These are phyloP conservation scores for Helicocarpus griseus DNA, from an alignment of 2,329 filamentous ascomycete genomes.

Conservation along the genomic window DNA sequence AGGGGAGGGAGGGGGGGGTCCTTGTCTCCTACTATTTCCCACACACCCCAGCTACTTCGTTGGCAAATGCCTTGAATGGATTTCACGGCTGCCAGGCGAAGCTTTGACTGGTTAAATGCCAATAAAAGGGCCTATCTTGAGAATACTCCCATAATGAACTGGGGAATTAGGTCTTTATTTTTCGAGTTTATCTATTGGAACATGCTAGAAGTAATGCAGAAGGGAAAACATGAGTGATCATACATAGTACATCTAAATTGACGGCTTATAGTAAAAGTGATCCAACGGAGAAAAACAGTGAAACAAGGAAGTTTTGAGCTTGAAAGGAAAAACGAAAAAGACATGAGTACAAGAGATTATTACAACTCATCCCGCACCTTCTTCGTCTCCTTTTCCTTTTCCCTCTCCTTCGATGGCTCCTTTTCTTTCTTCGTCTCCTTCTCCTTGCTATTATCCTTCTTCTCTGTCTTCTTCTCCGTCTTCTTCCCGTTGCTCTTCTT, in stretches of 20 bases:
- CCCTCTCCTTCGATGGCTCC: slow-evolving; percentile 22
- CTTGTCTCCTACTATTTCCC: too few species aligned
- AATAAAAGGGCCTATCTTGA: too few species aligned
- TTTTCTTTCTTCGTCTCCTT: slow-evolving; percentile 19
- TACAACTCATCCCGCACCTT: slow-evolving; percentile 13
- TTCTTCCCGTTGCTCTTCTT: slow-evolving; percentile 22
- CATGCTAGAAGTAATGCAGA: too few species aligned
- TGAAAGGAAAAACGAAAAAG: neutral
- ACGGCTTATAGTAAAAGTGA: neutral
- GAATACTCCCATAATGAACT: too few species aligned
- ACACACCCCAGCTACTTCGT: too few species aligned
- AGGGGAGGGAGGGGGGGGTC: too few species aligned
- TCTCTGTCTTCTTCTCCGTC: slow-evolving; percentile 19
- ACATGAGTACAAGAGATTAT: neutral
- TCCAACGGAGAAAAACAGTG: neutral
- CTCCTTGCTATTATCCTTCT: slow-evolving; percentile 14
- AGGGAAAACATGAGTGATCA: neutral
- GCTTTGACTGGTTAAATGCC: too few species aligned
- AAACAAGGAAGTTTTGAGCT: too few species aligned
- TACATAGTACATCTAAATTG: neutral
- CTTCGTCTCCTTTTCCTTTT: slow-evolving; percentile 5
- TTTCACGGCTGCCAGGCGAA: too few species aligned
- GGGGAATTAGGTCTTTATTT: too few species aligned
- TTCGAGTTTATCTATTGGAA: too few species aligned
- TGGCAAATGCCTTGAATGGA: too few species aligned